Conservation (phyloP, 2,329 filamentous ascomycete species). For the Trichoderma sp. region DNA sequence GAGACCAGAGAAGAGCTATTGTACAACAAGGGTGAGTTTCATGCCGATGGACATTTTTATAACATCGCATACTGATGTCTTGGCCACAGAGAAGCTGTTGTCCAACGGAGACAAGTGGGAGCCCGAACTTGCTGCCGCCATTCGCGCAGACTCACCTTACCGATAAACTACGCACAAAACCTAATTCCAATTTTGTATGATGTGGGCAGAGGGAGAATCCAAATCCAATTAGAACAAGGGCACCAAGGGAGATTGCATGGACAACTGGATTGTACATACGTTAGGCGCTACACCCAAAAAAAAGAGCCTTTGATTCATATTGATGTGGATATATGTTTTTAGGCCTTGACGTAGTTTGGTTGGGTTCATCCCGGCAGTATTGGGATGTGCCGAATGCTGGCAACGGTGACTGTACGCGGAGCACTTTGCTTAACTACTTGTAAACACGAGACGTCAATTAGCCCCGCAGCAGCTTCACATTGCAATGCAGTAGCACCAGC, state of each 20-base stretch:
- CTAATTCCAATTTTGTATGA: slow-evolving; percentile 24
- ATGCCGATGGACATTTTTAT: neutral
- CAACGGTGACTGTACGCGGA: neutral
- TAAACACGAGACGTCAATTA: too few relatives aligned
- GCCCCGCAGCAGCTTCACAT: neutral
- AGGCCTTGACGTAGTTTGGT: neutral
- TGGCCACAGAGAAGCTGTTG: slow-evolving; percentile 71
- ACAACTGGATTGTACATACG: slow-evolving; percentile 26
- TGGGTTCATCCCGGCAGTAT: neutral
- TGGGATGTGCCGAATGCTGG: neutral
- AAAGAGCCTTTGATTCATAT: neutral
- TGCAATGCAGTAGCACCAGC: neutral
- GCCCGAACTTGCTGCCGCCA: slow-evolving; percentile 88
- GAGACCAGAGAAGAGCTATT: slow-evolving; percentile 85
- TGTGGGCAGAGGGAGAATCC: slow-evolving; percentile 3
- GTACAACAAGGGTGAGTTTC: slow-evolving; percentile 78
- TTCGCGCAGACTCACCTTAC: slow-evolving; percentile 91
- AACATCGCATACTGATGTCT: neutral
- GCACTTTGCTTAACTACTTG: neutral
- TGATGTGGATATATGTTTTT: neutral
- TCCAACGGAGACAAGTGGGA: slow-evolving; percentile 97
- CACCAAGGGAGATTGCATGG: slow-evolving; percentile 5
- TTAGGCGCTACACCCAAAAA: slow-evolving; percentile 14
- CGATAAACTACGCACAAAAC: slow-evolving; percentile 55
- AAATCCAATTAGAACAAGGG: neutral